These are phyloP conservation scores for Pleurotus djamor DNA, from an alignment of 768 basidiomycete species.

Conservation along the genomic window DNA sequence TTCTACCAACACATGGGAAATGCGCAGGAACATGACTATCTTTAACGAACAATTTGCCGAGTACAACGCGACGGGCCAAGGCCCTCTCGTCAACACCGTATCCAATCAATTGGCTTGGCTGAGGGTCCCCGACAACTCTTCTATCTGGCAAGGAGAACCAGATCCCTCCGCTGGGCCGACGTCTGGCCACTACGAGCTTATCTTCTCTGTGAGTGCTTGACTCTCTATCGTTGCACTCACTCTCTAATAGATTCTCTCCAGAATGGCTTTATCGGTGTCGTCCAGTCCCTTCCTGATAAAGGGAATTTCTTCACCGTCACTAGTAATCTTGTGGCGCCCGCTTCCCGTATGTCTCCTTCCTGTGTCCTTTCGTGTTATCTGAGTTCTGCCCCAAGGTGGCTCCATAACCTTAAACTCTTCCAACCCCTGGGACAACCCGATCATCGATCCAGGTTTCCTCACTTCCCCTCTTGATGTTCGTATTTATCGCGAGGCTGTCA, in stretches of 20 bases:
- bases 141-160: constrained; percentile 11
- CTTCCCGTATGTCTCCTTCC: constrained; percentile 16
- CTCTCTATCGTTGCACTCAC: neutral
- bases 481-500: constrained; percentile 13
- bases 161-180: constrained; percentile 27
- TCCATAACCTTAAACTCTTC: constrained; percentile 28
- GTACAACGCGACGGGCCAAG: constrained; percentile 19
- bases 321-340: constrained; percentile 19
- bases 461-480: constrained; percentile 15
- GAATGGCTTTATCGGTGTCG: constrained; percentile 13
- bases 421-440: constrained; percentile 34
- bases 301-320: constrained; percentile 18
- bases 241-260: neutral
- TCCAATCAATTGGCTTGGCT: constrained; percentile 21
- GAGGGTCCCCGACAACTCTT: constrained; percentile 19
- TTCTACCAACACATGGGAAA: constrained; percentile 17
- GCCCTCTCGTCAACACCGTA: constrained; percentile 19
- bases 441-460: constrained; percentile 43
- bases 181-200: constrained; percentile 26
- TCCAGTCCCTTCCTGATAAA: constrained; percentile 9
- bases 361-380: neutral
- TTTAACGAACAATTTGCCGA: constrained; percentile 11
- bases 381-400: constrained; percentile 16
- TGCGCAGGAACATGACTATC: constrained; percentile 10
- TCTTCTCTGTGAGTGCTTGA: constrained; percentile 18